Base-by-base conservation (phyloP, 768 basidiomycete species). In the Tricholoma furcatifolium region DNA sequence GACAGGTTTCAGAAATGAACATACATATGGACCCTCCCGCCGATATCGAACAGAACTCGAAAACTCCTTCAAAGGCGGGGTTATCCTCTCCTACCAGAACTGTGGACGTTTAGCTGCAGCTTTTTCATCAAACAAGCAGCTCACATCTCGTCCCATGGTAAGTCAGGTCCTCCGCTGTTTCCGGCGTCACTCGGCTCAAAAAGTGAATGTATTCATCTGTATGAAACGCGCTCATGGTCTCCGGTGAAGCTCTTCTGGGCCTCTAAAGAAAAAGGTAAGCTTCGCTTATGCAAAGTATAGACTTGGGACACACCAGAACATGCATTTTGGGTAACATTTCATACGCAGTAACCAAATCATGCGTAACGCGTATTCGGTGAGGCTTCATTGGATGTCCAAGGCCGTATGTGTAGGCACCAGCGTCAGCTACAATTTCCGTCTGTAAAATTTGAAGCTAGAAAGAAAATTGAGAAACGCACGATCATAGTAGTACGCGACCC, bases 141-240 rank as follows among this genome's bases (percentile, higher is more conserved):
- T 62, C 61, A 95, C 95, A 98, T 67, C 93, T 74, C 34, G 87
- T 85, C 3, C 93, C 92, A 53, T 87, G 82, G 58, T 84, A 90
- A 1, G 91, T 93, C 60, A 97, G 69, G 47, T 91, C 87, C 61
- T 92, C 89, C 2, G 81, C 85, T 2, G 91, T 96, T 69, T 99
- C 97, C 0, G 95, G 95, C 0, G 88, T 91, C 17, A 98, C 95
- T 48, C 83, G 80, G 50, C 83, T 78, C 43, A 99, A 73, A 62
- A 98, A 96, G 63, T 98, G 85, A 50, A 99, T 81, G 69, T 97
- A 99, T 78, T 99, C 97, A 73, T 99, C 97, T 15, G 96, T 93
- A 68, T 99, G 97, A 70, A 98, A 99, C 10, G 87, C 74, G 24
- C 90, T 88, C 89, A 99, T 89, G 15, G 82, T 80, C 62, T 85